A percentile compares a stretch with the other conserved stretches of the same genome.
Conservation (phyloP, 768 basidiomycete genomes). For the Candolleomyces aberdarensis region DNA sequence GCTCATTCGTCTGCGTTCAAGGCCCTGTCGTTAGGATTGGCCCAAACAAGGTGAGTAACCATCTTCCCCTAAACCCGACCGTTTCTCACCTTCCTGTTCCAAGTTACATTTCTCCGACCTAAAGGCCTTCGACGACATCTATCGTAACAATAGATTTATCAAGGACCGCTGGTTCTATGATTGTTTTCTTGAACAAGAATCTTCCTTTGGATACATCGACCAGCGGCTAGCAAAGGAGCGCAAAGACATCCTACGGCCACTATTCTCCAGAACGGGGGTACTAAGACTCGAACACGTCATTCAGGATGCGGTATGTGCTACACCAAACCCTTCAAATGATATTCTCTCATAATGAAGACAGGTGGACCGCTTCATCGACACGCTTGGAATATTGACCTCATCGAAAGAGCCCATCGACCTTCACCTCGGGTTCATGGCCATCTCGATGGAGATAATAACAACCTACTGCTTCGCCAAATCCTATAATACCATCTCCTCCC, state of each 20-base stretch:
- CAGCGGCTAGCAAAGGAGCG: constrained; percentile 22
- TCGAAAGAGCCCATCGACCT: constrained; percentile 16
- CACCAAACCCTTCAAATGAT: not conserved
- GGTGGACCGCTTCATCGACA: constrained; percentile 21
- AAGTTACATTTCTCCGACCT: constrained; percentile 37
- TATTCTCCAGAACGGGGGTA: constrained; percentile 33
- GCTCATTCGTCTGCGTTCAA: constrained; percentile 5
- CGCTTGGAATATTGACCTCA: constrained; percentile 6
- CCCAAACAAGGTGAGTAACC: constrained; percentile 30
- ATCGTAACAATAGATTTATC: constrained; percentile 22
- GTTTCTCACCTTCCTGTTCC: not conserved
- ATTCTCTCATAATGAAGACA: constrained; percentile 3
- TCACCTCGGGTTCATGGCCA: constrained; percentile 21
- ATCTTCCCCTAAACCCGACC: not conserved
- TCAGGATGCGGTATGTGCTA: constrained; percentile 22
- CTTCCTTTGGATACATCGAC: constrained; percentile 25
- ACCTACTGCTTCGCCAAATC: constrained; percentile 28
- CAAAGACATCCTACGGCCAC: constrained; percentile 24
- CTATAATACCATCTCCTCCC: constrained; percentile 19
- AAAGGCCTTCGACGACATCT: constrained; percentile 32
- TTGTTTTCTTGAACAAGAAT: constrained; percentile 20
- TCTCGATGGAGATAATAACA: constrained; percentile 28
- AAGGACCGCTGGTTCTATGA: constrained; percentile 26
- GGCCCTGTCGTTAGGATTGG: constrained; percentile 34
- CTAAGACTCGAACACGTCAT: constrained; percentile 25